phyloP scores from a whole-genome alignment of 805 yeast species.

The Ogataea nakhonphanomensis region DNA sequence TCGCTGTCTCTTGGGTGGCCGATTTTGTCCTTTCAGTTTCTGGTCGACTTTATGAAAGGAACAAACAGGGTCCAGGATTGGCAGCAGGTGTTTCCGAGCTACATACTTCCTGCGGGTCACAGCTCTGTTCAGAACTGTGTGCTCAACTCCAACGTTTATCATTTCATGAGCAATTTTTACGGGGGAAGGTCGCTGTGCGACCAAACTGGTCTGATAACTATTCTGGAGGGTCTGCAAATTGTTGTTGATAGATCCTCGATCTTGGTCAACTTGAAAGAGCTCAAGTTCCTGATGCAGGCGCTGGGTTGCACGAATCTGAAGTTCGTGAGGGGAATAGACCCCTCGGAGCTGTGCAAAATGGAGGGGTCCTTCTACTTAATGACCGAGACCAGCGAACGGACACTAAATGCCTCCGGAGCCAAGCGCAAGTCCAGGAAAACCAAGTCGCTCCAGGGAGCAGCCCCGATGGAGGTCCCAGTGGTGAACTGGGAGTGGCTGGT shows the following conservation, averaged over 20 bases:
- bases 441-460: no score
- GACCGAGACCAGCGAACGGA: not conserved
- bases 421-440: no score
- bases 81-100: slow-evolving; percentile 45
- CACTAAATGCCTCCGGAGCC: no score
- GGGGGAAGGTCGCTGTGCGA: slow-evolving; percentile 29
- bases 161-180: slow-evolving; percentile 39
- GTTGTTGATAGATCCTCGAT: slow-evolving; percentile 30
- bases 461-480: slow-evolving; percentile 10
- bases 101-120: slow-evolving; percentile 70
- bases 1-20: slow-evolving; percentile 87
- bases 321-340: slow-evolving; percentile 5
- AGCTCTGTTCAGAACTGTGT: slow-evolving; percentile 38
- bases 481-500: slow-evolving; percentile 68
- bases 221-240: slow-evolving; percentile 34
- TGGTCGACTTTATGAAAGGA: slow-evolving; percentile 44
- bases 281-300: slow-evolving; percentile 10
- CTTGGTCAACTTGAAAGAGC: slow-evolving; percentile 6
- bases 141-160: slow-evolving; percentile 46
- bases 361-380: slow-evolving; percentile 4
- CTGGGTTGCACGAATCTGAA: slow-evolving; percentile 12
- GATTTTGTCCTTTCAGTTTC: slow-evolving; percentile 54
- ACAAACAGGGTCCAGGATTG: slow-evolving; percentile 15
- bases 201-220: slow-evolving; percentile 42
- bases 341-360: slow-evolving; percentile 1